phyloP scores from a whole-genome alignment of 495 filamentous ascomycete genomes.

The Annulohypoxylon moriforme region DNA sequence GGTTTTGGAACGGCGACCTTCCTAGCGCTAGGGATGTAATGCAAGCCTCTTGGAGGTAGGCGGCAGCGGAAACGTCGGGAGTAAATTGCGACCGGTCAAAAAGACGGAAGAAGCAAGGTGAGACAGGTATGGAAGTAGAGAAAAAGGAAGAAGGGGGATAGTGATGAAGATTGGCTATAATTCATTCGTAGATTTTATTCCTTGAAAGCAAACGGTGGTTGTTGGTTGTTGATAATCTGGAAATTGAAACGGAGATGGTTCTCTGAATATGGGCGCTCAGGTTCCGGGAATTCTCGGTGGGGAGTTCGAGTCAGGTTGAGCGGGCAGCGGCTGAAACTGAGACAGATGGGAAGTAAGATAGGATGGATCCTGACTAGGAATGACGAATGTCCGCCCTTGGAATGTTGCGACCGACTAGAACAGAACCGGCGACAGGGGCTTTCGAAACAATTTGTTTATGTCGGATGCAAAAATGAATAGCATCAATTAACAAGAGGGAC shows the following conservation, averaged over 20 bases:
- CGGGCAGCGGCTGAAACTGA: constrained; percentile 49
- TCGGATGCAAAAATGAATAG: constrained; percentile 28
- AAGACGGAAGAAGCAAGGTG: constrained; percentile 13
- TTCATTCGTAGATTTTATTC: constrained; percentile 41
- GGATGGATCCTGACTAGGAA: constrained; percentile 21
- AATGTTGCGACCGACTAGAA: constrained; percentile 39
- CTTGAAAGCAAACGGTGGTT: constrained; percentile 15
- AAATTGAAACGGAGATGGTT: constrained; percentile 16
- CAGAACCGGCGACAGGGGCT: constrained; percentile 13
- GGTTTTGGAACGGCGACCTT: background rate
- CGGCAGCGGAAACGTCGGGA: constrained; percentile 28
- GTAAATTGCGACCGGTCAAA: constrained; percentile 27
- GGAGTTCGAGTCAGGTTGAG: constrained; percentile 45
- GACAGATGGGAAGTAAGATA: constrained; percentile 36
- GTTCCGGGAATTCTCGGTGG: constrained; percentile 46
- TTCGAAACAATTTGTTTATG: constrained; percentile 11
- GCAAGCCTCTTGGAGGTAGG: constrained; percentile 6
- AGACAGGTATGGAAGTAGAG: constrained; percentile 10
- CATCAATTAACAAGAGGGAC: constrained; percentile 29
- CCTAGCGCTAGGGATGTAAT: background rate
- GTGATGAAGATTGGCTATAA: constrained; percentile 30
- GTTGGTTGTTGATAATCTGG: constrained; percentile 27
- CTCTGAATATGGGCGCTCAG: constrained; percentile 18
- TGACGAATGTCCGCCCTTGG: constrained; percentile 36
- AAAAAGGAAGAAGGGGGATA: constrained; percentile 19